Evolutionary conservation across 805 yeast genomes (phyloP).

Genomic region (Candida namnaoensis): DNA sequence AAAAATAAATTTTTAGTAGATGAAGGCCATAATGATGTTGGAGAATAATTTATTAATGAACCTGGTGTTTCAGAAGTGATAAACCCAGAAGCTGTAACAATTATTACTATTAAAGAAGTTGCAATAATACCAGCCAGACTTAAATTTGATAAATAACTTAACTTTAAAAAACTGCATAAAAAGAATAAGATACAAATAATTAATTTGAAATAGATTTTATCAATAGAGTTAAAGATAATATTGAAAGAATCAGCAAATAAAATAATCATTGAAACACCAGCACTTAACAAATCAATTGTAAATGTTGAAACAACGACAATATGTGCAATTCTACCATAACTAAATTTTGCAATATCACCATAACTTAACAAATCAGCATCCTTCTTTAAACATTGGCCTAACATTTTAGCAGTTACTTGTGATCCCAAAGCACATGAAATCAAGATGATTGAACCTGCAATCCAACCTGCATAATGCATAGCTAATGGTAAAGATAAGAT

Average conservation of each 20-base stretch:
- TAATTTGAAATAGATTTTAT: constrained; percentile 31
- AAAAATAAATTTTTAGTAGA: constrained; percentile 29
- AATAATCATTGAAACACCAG: constrained; percentile 47
- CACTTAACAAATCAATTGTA: constrained; percentile 51
- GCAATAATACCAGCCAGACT: constrained; percentile 49
- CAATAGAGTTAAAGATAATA: constrained; percentile 31
- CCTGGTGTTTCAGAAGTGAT: constrained; percentile 39
- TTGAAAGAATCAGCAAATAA: constrained; percentile 54
- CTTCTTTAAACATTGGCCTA: constrained; percentile 37
- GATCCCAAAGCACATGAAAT: constrained; percentile 39
- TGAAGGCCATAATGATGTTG: constrained; percentile 31
- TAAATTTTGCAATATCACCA: constrained; percentile 47
- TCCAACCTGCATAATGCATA: constrained; percentile 60
- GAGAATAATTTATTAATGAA: constrained; percentile 39
- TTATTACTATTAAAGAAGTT: constrained; percentile 39
- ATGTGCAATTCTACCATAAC: constrained; percentile 38
- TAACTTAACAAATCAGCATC: constrained; percentile 38
- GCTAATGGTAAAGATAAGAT: constrained; percentile 68
- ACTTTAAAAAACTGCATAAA: constrained; percentile 43
- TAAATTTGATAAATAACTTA: constrained; percentile 44
- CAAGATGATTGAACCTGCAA: constrained; percentile 36
- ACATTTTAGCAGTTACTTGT: constrained; percentile 41
- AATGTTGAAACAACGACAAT: constrained; percentile 38
- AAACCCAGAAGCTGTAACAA: constrained; percentile 40
- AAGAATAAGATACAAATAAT: constrained; percentile 30